Evolutionary conservation across 768 basidiomycete species (phyloP), one percentile per base, ranked within the genome.

Genomic region (Termitomyces sp.): DNA sequence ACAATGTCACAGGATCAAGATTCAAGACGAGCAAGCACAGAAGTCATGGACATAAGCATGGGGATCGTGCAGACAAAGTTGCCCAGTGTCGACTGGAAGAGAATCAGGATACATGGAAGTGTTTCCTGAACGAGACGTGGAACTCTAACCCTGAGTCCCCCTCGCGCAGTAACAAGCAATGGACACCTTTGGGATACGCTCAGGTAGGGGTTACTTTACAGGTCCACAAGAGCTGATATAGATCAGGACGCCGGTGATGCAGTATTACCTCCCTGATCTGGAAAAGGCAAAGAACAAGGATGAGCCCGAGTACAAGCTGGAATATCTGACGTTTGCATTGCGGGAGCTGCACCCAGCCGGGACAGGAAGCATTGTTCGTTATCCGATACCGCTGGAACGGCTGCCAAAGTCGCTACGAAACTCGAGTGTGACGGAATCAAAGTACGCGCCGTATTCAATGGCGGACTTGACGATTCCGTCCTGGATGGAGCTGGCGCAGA

Each of bases 111-210:
- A 82, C 81, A 38, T 88, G 87, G 80, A 81, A 80, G 63, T 89
- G 88, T 68, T 78, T 81, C 60, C 68, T 85, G 61, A 73, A 82
- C 61, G 74, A 81, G 57, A 73, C 79, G 17, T 88, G 82, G 86
- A 75, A 79, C 69, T 84, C 80, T 63, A 85, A 82, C 72, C 71
- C 81, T 23, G 66, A 79, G 21, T 80, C 89, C 11, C 93, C 94
- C 11, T 89, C 89, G 25, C 77, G 90, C 56, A 75, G 64, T 34
- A 95, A 94, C 69, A 74, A 74, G 49, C 77, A 79, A 46, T 88
- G 87, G 81, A 82, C 84, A 9, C 87, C 90, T 4, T 73, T 95
- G 41, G 92, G 92, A 44, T 97, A 87, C 75, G 86, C 89, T 48
- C 94, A 96, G 82, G 92, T 91, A 66, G 53, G 80, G 62, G 23